Evolutionary conservation across 192 early-diverging fungal species (phyloP).

Genomic region (Paraglomus brasilianum): DNA sequence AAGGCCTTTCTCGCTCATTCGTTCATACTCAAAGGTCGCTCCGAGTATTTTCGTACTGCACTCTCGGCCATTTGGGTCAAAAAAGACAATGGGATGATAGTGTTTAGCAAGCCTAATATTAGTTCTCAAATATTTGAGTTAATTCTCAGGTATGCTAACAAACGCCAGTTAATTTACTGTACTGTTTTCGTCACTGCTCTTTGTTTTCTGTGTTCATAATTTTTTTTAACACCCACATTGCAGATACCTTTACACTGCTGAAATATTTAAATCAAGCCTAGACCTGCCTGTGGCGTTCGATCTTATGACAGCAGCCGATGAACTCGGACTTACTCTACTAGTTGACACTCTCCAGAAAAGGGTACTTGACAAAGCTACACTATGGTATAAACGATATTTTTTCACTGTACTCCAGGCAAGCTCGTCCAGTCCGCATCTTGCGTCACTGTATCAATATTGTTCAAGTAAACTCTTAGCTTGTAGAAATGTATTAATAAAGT

Average conservation of each 20-base stretch:
- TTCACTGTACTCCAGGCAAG: no score
- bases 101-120: constrained; percentile 26
- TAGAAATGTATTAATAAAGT: no score
- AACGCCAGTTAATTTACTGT: neutral
- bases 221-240: neutral
- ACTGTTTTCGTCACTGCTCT: neutral
- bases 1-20: constrained; percentile 15
- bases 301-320: constrained; percentile 8
- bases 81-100: constrained; percentile 12
- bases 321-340: neutral
- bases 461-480: no score
- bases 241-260: constrained; percentile 4
- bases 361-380: no score
- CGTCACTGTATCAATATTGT: no score
- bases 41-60: constrained; percentile 20
- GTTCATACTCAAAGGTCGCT: constrained; percentile 18
- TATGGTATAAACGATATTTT: no score
- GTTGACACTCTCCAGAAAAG: no score
- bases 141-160: constrained; percentile 27
- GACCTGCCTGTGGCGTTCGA: neutral
- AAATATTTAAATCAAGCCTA: neutral
- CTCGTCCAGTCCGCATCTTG: no score
- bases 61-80: constrained; percentile 12
- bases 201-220: neutral
- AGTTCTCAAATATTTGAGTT: neutral